These are phyloP conservation scores for Ustilago trichophora DNA, from an alignment of 1,284 basidiomycete genomes.

Conservation along the genomic window DNA sequence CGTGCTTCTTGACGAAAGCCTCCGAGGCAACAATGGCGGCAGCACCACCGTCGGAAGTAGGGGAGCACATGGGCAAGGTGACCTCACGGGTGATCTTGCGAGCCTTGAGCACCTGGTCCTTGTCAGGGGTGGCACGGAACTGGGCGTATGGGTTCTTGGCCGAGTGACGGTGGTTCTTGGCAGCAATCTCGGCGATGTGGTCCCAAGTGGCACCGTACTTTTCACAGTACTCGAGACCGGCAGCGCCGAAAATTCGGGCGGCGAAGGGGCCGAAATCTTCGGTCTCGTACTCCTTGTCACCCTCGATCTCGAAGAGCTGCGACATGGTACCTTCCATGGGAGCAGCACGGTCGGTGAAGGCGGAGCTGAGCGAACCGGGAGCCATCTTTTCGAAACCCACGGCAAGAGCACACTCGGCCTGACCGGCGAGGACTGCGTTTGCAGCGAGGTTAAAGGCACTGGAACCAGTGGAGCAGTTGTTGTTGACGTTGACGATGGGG, in stretches of 20 bases:
- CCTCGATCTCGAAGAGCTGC: conserved; percentile 72
- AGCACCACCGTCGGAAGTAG: conserved; percentile 72
- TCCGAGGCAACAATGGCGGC: conserved; percentile 76
- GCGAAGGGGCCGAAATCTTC: conserved; percentile 74
- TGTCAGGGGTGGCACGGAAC: conserved; percentile 70
- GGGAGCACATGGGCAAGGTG: conserved; percentile 87
- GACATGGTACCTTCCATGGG: conserved; percentile 71
- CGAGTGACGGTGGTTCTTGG: conserved; percentile 85
- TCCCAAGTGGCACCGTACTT: conserved; percentile 77
- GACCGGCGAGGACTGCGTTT: conserved; percentile 71
- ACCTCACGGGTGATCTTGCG: conserved; percentile 75
- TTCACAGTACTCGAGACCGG: conserved; percentile 79
- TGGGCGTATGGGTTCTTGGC: conserved; percentile 85
- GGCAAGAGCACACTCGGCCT: conserved; percentile 80
- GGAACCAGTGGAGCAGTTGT: conserved; percentile 68
- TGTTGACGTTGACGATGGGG: conserved; percentile 86
- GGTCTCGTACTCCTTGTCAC: conserved; percentile 72
- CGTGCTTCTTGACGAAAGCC: conserved; percentile 78
- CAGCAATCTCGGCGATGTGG: conserved; percentile 77
- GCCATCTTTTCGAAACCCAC: conserved; percentile 80
- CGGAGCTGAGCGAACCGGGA: conserved; percentile 76
- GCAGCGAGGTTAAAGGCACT: conserved; percentile 58
- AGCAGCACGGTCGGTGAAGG: conserved; percentile 76
- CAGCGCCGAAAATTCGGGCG: conserved; percentile 80
- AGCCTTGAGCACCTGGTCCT: conserved; percentile 50